Percentiles rank a stretch among this genome's conserved stretches.
Evolutionary conservation across 1,139 yeast genomes (phyloP).

Genomic region (Nakaseomyces glabratus): DNA sequence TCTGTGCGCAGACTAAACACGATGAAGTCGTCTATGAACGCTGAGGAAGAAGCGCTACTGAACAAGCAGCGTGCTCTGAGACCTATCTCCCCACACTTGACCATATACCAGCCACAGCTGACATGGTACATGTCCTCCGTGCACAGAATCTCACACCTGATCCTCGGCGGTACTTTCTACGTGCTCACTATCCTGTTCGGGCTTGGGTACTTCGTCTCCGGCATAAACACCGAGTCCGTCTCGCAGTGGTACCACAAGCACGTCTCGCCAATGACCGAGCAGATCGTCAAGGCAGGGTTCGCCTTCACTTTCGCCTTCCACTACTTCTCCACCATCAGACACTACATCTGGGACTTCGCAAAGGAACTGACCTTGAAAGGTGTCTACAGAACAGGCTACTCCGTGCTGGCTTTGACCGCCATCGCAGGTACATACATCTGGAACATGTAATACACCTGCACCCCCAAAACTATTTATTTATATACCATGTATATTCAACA

Average conservation of each 20-base stretch:
- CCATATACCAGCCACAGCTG: constrained; percentile 78
- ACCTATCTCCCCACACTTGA: constrained; percentile 81
- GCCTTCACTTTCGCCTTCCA: constrained; percentile 83
- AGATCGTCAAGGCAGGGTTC: constrained; percentile 54
- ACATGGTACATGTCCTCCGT: constrained; percentile 66
- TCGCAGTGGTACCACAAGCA: constrained; percentile 39
- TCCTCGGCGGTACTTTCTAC: constrained; percentile 68
- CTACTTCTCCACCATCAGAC: constrained; percentile 77
- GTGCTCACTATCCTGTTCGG: constrained; percentile 71
- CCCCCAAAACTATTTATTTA: no score
- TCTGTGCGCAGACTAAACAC: constrained; percentile 3
- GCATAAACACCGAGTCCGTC: constrained; percentile 52
- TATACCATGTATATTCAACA: no score
- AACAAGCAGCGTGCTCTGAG: constrained; percentile 75
- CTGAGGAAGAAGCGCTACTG: constrained; percentile 54
- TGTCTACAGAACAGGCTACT: constrained; percentile 86
- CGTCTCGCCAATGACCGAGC: constrained; percentile 55
- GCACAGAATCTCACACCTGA: constrained; percentile 83
- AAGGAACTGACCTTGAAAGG: constrained; percentile 70
- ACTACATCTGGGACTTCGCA: constrained; percentile 77
- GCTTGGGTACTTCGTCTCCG: constrained; percentile 49
- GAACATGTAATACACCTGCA: constrained; percentile 38
- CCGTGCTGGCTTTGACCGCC: constrained; percentile 66
- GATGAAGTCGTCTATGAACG: constrained; percentile 1
- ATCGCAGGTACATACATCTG: constrained; percentile 50